These are phyloP conservation scores for Globisporangium cystogenes DNA, from an alignment of 352 stramenopile genomes.

Conservation along the genomic window DNA sequence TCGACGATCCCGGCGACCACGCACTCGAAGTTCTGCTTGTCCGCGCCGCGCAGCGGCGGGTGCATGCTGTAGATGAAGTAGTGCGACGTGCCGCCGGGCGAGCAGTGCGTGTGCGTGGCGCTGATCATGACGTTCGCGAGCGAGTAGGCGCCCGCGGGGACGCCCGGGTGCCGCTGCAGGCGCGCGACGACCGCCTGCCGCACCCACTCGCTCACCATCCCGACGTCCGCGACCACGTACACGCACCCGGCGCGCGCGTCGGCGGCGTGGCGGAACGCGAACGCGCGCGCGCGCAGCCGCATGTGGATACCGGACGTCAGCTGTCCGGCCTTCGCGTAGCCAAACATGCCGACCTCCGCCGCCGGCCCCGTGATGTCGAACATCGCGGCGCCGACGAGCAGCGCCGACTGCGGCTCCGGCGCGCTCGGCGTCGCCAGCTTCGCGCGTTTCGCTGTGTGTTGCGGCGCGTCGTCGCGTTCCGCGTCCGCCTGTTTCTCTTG, in stretches of 20 bases:
- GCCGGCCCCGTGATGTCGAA: conserved; percentile 84
- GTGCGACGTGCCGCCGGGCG: conserved; percentile 86
- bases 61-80: conserved; percentile 91
- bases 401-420: conserved; percentile 7
- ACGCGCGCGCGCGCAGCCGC: conserved; percentile 75
- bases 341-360: conserved; percentile 85
- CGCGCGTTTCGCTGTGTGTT: not conserved
- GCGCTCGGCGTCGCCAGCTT: not conserved
- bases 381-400: conserved; percentile 69
- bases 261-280: conserved; percentile 60
- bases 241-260: conserved; percentile 33
- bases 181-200: conserved; percentile 70
- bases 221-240: conserved; percentile 87
- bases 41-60: conserved; percentile 58
- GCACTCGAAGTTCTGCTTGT: conserved; percentile 87
- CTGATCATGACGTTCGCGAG: conserved; percentile 84
- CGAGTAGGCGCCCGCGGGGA: conserved; percentile 44
- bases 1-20: conserved; percentile 87
- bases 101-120: conserved; percentile 91
- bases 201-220: conserved; percentile 88
- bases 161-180: conserved; percentile 37
- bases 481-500: too few relatives aligned
- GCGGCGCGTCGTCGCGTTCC: not conserved
- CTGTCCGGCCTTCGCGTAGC: conserved; percentile 79
- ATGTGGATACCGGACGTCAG: conserved; percentile 82